Evolutionary conservation across 345 rosid species (phyloP).

Genomic region (Citrus unshiu): DNA sequence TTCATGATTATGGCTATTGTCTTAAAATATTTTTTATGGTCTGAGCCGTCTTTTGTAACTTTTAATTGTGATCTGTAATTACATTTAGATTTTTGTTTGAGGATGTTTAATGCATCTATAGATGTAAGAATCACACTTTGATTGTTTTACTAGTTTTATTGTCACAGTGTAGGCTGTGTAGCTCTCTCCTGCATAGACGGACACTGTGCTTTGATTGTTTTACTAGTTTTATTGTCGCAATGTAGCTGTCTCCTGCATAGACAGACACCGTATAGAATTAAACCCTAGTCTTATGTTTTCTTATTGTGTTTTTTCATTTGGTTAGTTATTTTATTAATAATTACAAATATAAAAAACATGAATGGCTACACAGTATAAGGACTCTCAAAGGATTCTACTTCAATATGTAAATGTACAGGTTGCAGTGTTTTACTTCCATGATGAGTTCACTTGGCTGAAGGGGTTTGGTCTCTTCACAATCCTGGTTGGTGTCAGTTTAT

Average conservation of each 20-base stretch:
- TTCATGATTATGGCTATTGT: background rate
- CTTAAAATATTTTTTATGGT: background rate
- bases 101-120: background rate
- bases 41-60: background rate
- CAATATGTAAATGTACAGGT: constrained; percentile 43
- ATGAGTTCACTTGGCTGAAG: constrained; percentile 91
- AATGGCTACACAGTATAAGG: background rate
- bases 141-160: background rate
- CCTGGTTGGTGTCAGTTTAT: constrained; percentile 86
- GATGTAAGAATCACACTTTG: background rate
- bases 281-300: background rate
- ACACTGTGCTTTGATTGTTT: background rate
- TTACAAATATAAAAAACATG: background rate
- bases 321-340: background rate
- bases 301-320: background rate
- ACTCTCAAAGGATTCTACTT: background rate
- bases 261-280: background rate
- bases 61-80: background rate
- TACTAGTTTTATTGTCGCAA: background rate
- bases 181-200: background rate
- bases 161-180: background rate
- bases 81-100: background rate
- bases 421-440: constrained; percentile 96
- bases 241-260: background rate
- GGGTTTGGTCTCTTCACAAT: constrained; percentile 82